Evolutionary conservation across 495 filamentous ascomycete genomes (phyloP), one percentile per base, ranked within the genome.

Genomic region (Evansstolkia leycettana): DNA sequence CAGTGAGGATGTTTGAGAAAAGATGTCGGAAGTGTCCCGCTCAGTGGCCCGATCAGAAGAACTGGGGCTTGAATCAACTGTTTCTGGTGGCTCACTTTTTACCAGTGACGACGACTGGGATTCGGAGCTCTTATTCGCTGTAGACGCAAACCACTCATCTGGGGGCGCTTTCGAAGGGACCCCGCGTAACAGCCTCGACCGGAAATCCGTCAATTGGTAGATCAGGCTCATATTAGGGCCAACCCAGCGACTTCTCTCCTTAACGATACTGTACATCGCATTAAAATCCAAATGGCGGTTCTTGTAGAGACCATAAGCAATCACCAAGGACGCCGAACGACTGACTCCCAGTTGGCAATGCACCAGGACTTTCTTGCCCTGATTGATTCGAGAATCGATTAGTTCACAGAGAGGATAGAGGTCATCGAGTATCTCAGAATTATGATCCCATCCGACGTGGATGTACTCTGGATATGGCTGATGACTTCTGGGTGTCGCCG

Each of bases 191-290:
- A 69, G 36, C 19, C 54, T 54, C 24, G 55, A 50, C 20, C 63
- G 43, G 58, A 94, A 98, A 51, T 98, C 90, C 26, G 92, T 89
- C 33, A 98, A 67, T 55, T 90, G 89, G 61, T 95, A 96, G 56
- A 98, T 94, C 25, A 98, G 65, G 43, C 83, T 86, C 90, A 98
- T 98, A 52, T 98, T 98, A 1, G 90, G 90, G 10, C 87, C 88
- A 36, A 98, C 93, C 90, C 90, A 98, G 43, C 73, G 76, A 51
- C 89, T 95, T 50, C 83, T 80, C 28, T 69, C 69, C 56, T 98
- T 94, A 14, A 94, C 92, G 3, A 78, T 70, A 51, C 87, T 74
- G 50, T 98, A 98, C 37, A 89, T 87, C 33, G 93, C 83, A 51
- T 95, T 93, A 37, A 96, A 90, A 40, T 75, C 84, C 43, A 92